Evolutionary conservation across 164 flowering plant species (phyloP).

Genomic region (Tetracentron sinense): DNA sequence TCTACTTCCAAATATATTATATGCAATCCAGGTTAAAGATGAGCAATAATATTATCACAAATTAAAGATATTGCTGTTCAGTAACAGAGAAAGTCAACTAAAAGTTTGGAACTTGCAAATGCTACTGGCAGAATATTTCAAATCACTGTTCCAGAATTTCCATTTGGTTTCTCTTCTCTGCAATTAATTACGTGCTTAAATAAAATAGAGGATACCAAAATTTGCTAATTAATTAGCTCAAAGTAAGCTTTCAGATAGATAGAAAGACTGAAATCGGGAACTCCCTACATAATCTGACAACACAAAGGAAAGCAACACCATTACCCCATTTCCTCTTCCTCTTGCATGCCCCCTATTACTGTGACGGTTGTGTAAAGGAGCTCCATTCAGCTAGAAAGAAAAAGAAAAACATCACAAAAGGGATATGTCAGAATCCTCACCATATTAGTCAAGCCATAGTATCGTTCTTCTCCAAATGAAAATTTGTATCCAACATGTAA

Average conservation of each 20-base stretch:
- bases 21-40: background rate
- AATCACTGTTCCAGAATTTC: too few relatives aligned
- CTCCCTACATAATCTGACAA: background rate
- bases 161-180: too few relatives aligned
- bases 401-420: background rate
- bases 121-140: too few relatives aligned
- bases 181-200: too few relatives aligned
- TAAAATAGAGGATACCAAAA: too few relatives aligned
- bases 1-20: too few relatives aligned
- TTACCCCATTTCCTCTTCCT: constrained; percentile 81
- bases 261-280: background rate
- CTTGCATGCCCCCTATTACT: constrained; percentile 52
- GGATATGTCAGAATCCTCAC: background rate
- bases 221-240: too few relatives aligned
- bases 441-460: background rate
- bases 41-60: background rate
- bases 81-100: too few relatives aligned
- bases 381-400: constrained; percentile 48
- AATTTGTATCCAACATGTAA: too few relatives aligned
- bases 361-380: constrained; percentile 34
- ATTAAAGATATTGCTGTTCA: too few relatives aligned
- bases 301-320: constrained; percentile 1
- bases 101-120: too few relatives aligned
- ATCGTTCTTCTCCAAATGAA: background rate
- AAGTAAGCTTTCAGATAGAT: too few relatives aligned